Base-by-base conservation (phyloP, 1,139 yeast species). In the Suhomyces coccinellae region DNA sequence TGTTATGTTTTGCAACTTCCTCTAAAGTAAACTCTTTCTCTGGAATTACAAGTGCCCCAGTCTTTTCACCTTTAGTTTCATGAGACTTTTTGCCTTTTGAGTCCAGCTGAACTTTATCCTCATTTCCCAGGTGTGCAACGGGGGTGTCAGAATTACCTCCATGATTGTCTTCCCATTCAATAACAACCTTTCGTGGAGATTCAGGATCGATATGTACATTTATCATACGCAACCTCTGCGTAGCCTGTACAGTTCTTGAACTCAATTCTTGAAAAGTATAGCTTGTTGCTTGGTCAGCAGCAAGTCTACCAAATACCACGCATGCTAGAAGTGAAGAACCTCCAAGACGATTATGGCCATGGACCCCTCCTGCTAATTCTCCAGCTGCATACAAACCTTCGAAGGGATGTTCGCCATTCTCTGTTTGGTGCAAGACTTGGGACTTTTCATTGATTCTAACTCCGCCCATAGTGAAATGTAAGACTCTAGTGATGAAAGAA, bases 381-480 rank as follows among this genome's bases (percentile, higher is more conserved):
- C 95, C 95, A 22, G 87, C 86, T 2, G 93, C 93, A 59, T 73
- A 86, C 29, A 85, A 65, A 1, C 89, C 91, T 31, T 66, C 68
- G 52, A 84, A 79, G 2, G 80, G 73, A 5, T 58, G 56, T 38
- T 40, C 56, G 10, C 55, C 52, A 7, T 56, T 57, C 1, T 51
- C 52, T n/a, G 69, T 59, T 29, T 66, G 64, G 43, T 71, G 67
- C 40, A 84, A 52, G 2, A 85, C 88, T 54, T 82, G 77, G 0
- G 85, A 69, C 40, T 73, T 65, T 37, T 73, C 77, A 57, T 85
- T 80, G 57, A 85, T 83, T 59, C 80, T 80, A 29, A 85, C 83
- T 36, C 96, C 95, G 30, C 96, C 95, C 90, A 87, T 85, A 8
- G 95, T 86, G 67, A 86, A 87, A 61, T 87, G 96, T 33, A 87